Evolutionary conservation across 495 filamentous ascomycete genomes (phyloP), one percentile per base, ranked within the genome.

Genomic region (Neurospora sp.): DNA sequence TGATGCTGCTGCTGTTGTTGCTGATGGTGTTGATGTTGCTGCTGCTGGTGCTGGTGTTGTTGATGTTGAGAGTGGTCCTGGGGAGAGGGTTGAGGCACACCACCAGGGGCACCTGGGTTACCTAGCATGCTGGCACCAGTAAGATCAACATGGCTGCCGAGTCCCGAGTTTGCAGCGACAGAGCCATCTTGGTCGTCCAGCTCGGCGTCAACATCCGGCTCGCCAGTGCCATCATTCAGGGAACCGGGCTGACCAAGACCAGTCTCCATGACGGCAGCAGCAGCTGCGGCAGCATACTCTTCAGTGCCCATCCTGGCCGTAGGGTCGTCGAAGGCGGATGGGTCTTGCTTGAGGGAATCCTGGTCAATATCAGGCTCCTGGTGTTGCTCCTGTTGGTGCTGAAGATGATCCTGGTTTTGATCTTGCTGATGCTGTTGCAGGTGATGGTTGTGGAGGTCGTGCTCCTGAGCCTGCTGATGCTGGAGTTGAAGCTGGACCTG

Each of bases 301-400:
- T 90, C 88, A 31, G 87, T 83, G 2, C 70, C 73, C 76, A 80
- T 78, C 10, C 75, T 69, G 45, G 45, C 41, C 53, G 72, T 72
- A 31, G 53, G 53, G 71, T 77, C 74, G 81, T 86, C 81, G 86
- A 90, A 77, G 86, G 89, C 65, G 87, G 80, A 68, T 22, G 87
- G 86, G 16, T 89, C 82, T 75, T 86, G 85, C 75, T 88, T 87
- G 8, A 88, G 87, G 75, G 53, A 61, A 61, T 89, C 87, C 71
- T 90, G 89, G 71, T 88, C 86, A n/a, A 88, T 86, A 3, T 87
- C 81, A 18, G 79, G 41, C 27, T 71, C 68, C 39, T 35, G 39
- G 16, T 53, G 70, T 22, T 69, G 35, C 68, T 70, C 20, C 72
- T 69, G 68, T 12, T 70, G 72, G 35, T 68, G 20, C 22, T 71